Base-by-base conservation (phyloP, 495 filamentous ascomycete genomes). In the Pyronema omphalodes region DNA sequence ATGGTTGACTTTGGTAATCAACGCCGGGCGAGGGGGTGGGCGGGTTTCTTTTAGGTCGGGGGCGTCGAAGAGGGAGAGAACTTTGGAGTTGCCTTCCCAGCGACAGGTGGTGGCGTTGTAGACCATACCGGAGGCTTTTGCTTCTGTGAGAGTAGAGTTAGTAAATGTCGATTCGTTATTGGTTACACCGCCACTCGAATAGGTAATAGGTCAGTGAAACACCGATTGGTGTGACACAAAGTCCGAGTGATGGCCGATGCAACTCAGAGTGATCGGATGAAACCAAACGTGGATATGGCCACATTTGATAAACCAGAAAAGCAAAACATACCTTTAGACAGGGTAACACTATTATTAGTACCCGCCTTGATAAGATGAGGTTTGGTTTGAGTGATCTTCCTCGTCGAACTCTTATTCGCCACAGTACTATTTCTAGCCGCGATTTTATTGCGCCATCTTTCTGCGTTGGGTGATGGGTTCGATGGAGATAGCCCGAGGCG, bases 81-180 rank as follows among this genome's bases (percentile, higher is more conserved):
- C 76, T 52, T 86, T 87, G 64, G 96, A 91, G 60, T 98, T 98
- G 39, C 91, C 91, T 70, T 96, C 91, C 91, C 93, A 98, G 29
- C 79, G 76, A 61, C 80, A 88, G 0, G 81, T 81, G 12, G 67
- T 65, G 1, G 91, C 84, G 63, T 98, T 98, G 68, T 93, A 98
- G 34, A 75, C 81, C 91, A 98, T 98, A 51, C 88, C 91, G 61
- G 91, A 87, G 53, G 93, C 76, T 58, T 80, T 88, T 88, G 64
- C 53, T 37, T 51, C 54, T 55, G 60, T 46, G 55, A 35, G 54
- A 43, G 46, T 51, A 46, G 53, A 51, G 54, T 63, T 63, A 63
- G 60, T 44, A 18, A 5, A 11, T 51, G 48, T 35, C 12, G n/a
- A 34, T 43, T 5, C 23, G 23, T 29, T 29, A 5, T 29, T 29